phyloP scores from a whole-genome alignment of 352 stramenopile genomes.

The Phytophthora pluvialis region DNA sequence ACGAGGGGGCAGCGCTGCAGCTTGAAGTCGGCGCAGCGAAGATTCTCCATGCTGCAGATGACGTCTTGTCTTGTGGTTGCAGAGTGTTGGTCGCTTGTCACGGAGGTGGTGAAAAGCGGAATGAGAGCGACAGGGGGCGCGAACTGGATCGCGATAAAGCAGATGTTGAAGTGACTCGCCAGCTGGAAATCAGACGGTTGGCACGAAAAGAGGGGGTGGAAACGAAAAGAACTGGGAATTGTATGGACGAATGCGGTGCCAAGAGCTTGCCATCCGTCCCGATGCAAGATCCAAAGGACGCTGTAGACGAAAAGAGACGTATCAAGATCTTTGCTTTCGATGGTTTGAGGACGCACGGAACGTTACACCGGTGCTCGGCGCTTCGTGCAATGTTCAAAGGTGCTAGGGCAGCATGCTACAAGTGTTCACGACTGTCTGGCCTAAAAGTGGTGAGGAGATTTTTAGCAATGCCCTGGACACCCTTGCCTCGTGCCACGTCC shows the following conservation, averaged over 20 bases:
- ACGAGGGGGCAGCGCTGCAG: conserved; percentile 1
- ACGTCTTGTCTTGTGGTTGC: neutral
- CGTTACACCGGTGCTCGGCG: neutral
- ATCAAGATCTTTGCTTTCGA: no score
- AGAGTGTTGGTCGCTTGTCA: neutral
- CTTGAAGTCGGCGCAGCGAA: conserved; percentile 2
- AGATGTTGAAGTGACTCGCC: conserved; percentile 2
- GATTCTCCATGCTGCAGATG: conserved; percentile 1
- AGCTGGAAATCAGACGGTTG: neutral
- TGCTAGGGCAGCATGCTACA: no score
- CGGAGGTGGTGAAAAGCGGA: conserved; percentile 1
- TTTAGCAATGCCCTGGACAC: no score
- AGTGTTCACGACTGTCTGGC: no score
- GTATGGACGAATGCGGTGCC: neutral
- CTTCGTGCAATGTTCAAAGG: no score
- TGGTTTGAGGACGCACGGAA: neutral
- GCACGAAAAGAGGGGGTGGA: conserved; percentile 3
- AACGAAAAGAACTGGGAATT: neutral
- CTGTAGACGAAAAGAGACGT: no score
- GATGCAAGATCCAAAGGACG: neutral
- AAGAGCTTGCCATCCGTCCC: neutral
- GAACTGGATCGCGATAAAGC: no score
- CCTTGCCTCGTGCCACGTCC: no score
- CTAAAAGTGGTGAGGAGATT: no score
- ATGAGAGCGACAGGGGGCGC: neutral